Base-by-base conservation (phyloP, 1,284 basidiomycete species). In the Rhodotorula sp. region DNA sequence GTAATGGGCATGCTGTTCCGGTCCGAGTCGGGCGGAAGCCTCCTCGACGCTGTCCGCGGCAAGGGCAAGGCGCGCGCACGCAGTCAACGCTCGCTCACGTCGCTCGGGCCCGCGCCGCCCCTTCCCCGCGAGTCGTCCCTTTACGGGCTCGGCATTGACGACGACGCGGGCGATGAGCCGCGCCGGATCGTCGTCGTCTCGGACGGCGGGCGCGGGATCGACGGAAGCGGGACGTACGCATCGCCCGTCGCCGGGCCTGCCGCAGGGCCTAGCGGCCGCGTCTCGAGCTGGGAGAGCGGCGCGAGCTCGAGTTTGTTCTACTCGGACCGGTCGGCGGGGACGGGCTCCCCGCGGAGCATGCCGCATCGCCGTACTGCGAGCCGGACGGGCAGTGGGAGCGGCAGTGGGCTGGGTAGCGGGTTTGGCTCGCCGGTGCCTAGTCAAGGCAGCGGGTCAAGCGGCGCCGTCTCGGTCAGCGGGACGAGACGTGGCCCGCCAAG, bases 271-370 rank as follows among this genome's bases (percentile, higher is more conserved):
- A 54, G 53, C 53, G 71, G 67, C 46, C 53, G 61, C 27, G 69
- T 62, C 37, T 75, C 72, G 62, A 77, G 71, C 59, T 77, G 76
- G 70, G 75, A 76, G 64, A 75, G 72, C 46, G 66, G 72, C 21
- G 73, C 70, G n/a, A 72, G 69, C 32, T 76, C 74, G 25, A 74
- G 71, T 25, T 65, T 78, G 3, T 79, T 78, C 70, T 79, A 79
- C 70, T 75, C 76, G 29, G 75, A 76, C 55, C 61, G 69, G 6
- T 71, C 72, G 22, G 69, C 51, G 29, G 60, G 57, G 10, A 56
- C 50, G 12, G 61, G 61, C 29, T 44, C 61, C 39, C 41, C 61
- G n/a, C 51, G 61, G 48, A 53, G 63, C 27, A 34, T 51, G 56
- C 66, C 57, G 48, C 61, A 56, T 44, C 50, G 65, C 21, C 46